A percentile compares a stretch with the other conserved stretches of the same genome.
These are phyloP conservation scores for Ceratocystis colombiana DNA, from an alignment of 2,329 filamentous ascomycete species.

Conservation along the genomic window DNA sequence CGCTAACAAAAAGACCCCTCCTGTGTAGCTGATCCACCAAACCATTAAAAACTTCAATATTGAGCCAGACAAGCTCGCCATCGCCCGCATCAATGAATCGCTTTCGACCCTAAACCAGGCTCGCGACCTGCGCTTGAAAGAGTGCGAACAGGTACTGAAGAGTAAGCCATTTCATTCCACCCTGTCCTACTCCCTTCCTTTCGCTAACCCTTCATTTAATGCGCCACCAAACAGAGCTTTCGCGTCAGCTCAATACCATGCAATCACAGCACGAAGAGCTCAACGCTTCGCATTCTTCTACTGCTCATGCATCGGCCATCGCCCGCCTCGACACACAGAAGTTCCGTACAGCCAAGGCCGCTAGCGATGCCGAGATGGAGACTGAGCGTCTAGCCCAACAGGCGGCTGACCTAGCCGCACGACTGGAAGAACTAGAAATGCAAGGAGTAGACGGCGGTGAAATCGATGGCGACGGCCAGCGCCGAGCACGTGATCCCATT, in stretches of 20 bases:
- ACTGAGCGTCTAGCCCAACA: conserved; percentile 81
- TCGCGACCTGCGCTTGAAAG: conserved; percentile 64
- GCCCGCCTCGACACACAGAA: conserved; percentile 83
- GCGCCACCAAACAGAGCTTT: conserved; percentile 42
- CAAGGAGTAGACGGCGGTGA: conserved; percentile 69
- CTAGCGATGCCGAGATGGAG: conserved; percentile 82
- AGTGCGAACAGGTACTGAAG: conserved; percentile 56
- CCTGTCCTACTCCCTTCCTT: conserved; percentile 27
- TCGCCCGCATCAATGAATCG: conserved; percentile 74
- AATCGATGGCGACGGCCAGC: conserved; percentile 28
- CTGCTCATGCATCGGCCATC: conserved; percentile 73
- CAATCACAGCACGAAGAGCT: conserved; percentile 68
- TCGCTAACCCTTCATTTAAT: conserved; percentile 6
- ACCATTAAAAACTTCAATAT: conserved; percentile 95
- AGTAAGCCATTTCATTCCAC: conserved; percentile 34
- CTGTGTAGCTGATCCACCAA: conserved; percentile 68
- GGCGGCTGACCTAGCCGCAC: conserved; percentile 61
- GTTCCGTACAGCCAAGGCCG: conserved; percentile 87
- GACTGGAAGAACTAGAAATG: conserved; percentile 71
- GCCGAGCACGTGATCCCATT: conserved; percentile 36
- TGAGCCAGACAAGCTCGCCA: conserved; percentile 70
- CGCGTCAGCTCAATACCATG: conserved; percentile 65
- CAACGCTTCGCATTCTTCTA: conserved; percentile 61
- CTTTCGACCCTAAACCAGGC: conserved; percentile 74
- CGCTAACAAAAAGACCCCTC: conserved; percentile 12